Conservation (phyloP, 352 stramenopile species). For the Hyaloperonospora brassicae region DNA sequence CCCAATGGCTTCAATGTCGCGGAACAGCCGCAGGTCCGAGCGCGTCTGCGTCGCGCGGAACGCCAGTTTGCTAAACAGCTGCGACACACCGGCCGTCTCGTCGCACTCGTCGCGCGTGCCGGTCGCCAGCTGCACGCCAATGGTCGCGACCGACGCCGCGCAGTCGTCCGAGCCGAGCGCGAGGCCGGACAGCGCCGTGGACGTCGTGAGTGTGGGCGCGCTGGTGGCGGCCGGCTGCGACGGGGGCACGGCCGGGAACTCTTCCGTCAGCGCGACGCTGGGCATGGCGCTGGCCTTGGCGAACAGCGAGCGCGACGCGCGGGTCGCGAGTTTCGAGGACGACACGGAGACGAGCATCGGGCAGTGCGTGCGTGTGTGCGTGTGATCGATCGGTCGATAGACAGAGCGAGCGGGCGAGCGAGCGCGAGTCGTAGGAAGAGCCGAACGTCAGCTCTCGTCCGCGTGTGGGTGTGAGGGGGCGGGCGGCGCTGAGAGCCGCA, state of each 20-base stretch:
- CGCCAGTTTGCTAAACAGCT: slow-evolving; percentile 78
- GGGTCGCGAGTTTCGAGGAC: slow-evolving; percentile 27
- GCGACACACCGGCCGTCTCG: slow-evolving; percentile 60
- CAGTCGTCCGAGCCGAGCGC: slow-evolving; percentile 54
- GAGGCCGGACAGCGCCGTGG: slow-evolving; percentile 39
- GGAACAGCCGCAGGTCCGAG: slow-evolving; percentile 76
- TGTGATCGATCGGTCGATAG: too few species aligned
- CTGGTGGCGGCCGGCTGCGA: slow-evolving; percentile 22
- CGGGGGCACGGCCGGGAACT: slow-evolving; percentile 49
- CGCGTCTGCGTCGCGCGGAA: slow-evolving; percentile 67
- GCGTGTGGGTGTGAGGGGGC: slow-evolving; percentile 2
- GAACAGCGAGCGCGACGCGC: slow-evolving; percentile 54
- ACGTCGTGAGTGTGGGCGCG: slow-evolving; percentile 32
- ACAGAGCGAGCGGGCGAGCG: neutral
- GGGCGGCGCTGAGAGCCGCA: slow-evolving; percentile 14
- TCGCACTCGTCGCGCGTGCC: slow-evolving; percentile 60
- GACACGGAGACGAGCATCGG: slow-evolving; percentile 27
- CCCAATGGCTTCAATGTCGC: slow-evolving; percentile 75
- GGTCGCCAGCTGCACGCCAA: slow-evolving; percentile 56
- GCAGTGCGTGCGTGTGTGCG: neutral
- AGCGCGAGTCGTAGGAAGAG: slow-evolving; percentile 16
- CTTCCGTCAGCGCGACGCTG: slow-evolving; percentile 48
- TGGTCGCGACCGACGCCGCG: slow-evolving; percentile 40
- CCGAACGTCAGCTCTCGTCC: too few species aligned
- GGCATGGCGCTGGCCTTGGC: slow-evolving; percentile 47